Evolutionary conservation across 1,284 basidiomycete genomes (phyloP).

Genomic region (Irpex lacteus): DNA sequence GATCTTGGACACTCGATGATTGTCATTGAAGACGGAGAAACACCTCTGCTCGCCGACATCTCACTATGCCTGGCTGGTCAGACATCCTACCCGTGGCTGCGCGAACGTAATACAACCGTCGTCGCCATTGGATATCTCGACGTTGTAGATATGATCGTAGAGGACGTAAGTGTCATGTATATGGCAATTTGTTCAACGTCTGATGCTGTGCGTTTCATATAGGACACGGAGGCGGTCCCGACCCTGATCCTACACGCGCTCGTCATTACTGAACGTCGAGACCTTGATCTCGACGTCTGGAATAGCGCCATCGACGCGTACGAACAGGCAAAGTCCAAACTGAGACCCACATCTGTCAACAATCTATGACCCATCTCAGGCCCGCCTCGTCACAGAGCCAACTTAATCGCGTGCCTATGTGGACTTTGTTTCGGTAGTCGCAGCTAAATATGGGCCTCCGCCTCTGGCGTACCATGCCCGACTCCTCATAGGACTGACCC

Average conservation of each 20-base stretch:
- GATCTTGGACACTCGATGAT: conserved; percentile 43
- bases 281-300: conserved; percentile 47
- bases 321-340: conserved; percentile 5
- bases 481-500: too few species aligned
- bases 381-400: not conserved
- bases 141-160: conserved; percentile 34
- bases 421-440: too few species aligned
- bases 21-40: conserved; percentile 43
- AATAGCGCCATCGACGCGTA: conserved; percentile 32
- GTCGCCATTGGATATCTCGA: conserved; percentile 59
- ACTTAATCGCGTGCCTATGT: too few species aligned
- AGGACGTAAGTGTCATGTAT: conserved; percentile 1
- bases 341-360: not conserved
- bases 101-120: conserved; percentile 46
- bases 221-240: conserved; percentile 29
- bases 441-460: too few species aligned
- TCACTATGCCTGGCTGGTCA: conserved; percentile 44
- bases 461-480: too few species aligned
- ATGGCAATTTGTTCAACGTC: not conserved
- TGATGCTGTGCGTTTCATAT: conserved; percentile 13
- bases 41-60: conserved; percentile 51
- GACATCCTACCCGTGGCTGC: conserved; percentile 39
- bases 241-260: conserved; percentile 48
- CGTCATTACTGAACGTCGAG: conserved; percentile 40
- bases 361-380: not conserved